phyloP scores from a whole-genome alignment of 1,284 basidiomycete genomes.

The Microstroma glucosiphilum region DNA sequence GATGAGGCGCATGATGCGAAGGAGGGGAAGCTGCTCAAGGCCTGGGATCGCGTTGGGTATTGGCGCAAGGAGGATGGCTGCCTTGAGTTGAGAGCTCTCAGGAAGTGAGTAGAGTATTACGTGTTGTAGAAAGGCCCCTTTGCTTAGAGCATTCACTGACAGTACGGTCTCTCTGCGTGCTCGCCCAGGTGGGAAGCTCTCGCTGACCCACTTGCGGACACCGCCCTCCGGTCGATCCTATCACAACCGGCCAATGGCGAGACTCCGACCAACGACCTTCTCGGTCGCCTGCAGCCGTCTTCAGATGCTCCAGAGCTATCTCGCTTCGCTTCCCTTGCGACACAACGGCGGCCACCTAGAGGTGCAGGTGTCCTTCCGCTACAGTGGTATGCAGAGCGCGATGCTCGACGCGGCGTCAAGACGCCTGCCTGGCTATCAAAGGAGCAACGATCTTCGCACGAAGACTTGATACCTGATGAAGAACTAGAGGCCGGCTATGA shows the following conservation, averaged over 20 bases:
- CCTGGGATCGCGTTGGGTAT: neutral
- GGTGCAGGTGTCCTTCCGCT: slow-evolving; percentile 5
- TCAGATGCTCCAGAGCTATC: neutral
- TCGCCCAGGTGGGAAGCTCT: neutral
- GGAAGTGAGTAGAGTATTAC: neutral
- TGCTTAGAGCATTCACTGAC: neutral
- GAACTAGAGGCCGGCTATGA: neutral
- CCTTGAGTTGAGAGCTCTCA: neutral
- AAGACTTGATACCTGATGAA: neutral
- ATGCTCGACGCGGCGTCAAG: neutral
- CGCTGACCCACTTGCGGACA: neutral
- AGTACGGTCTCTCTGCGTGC: neutral
- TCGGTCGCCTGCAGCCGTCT: neutral
- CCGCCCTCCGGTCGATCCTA: neutral
- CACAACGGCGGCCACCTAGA: neutral
- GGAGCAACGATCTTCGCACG: neutral
- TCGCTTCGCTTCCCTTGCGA: too few species aligned
- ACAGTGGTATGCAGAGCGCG: neutral
- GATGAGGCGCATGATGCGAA: neutral
- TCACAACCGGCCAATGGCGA: too few species aligned
- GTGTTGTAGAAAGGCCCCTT: too few species aligned
- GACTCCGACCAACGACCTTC: neutral
- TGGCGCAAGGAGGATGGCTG: slow-evolving; percentile 5
- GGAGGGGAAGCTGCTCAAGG: neutral
- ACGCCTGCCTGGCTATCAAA: neutral